A percentile compares a stretch with the other conserved stretches of the same genome.
Evolutionary conservation across 305 asterid genomes (phyloP).

Genomic region (Fraxinus latifolia): DNA sequence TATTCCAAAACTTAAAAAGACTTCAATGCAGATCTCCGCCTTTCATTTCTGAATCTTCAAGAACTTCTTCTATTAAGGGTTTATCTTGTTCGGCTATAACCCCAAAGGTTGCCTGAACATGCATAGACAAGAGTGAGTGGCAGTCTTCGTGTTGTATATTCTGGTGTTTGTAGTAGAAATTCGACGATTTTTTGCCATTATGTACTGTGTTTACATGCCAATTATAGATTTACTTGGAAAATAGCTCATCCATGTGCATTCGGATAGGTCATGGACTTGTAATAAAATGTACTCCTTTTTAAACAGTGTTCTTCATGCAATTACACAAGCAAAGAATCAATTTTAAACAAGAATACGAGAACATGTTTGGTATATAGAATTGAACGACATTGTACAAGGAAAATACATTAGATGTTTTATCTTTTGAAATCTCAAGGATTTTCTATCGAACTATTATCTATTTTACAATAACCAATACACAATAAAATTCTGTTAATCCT

Average conservation of each 20-base stretch:
- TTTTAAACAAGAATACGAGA: background rate
- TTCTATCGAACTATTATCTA: background rate
- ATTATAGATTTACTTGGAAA: background rate
- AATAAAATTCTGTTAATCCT: background rate
- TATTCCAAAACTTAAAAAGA: background rate
- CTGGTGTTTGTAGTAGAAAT: background rate
- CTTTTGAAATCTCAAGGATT: background rate
- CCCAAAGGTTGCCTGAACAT: background rate
- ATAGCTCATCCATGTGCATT: background rate
- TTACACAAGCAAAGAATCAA: background rate
- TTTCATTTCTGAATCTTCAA: background rate
- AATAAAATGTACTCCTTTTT: background rate
- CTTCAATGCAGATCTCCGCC: background rate
- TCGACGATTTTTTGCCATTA: background rate
- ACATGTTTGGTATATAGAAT: background rate
- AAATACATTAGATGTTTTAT: background rate
- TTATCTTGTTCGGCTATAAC: background rate
- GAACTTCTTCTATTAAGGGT: background rate
- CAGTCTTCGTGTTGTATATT: background rate
- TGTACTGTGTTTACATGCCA: background rate
- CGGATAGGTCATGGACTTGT: background rate
- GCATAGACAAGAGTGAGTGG: background rate
- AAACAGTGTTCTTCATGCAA: background rate
- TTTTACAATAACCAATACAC: background rate
- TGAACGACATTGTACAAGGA: background rate